phyloP scores from a whole-genome alignment of 2,329 filamentous ascomycete species.

The Epichloe sylvatica region DNA sequence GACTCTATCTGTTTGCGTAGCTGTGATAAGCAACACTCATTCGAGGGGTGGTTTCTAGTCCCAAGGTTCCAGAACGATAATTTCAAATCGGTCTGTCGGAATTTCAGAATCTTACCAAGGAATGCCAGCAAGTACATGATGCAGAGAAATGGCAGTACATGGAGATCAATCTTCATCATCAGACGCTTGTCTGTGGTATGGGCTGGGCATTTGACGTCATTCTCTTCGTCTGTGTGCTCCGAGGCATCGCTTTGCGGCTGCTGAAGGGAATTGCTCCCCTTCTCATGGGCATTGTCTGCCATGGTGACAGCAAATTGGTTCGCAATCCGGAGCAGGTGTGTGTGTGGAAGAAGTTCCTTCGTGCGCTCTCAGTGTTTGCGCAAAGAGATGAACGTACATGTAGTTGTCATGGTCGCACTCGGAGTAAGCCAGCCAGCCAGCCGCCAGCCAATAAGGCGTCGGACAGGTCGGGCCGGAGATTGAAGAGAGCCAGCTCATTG shows the following conservation, averaged over 20 bases:
- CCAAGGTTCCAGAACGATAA: too few relatives aligned
- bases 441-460: too few relatives aligned
- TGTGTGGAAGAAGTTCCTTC: background rate
- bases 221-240: background rate
- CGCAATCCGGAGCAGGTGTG: background rate
- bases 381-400: background rate
- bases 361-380: background rate
- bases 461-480: too few relatives aligned
- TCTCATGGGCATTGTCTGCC: constrained; percentile 8
- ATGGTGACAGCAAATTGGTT: constrained; percentile 5
- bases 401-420: background rate
- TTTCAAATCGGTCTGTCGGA: too few relatives aligned
- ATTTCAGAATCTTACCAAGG: constrained; percentile 27
- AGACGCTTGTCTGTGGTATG: constrained; percentile 50
- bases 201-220: constrained; percentile 26
- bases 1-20: constrained; percentile 38
- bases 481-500: too few relatives aligned
- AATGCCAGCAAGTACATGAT: constrained; percentile 60
- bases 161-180: constrained; percentile 55
- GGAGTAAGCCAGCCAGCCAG: too few relatives aligned
- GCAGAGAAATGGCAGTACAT: constrained; percentile 58
- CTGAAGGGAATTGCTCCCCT: constrained; percentile 9
- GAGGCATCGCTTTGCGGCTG: constrained; percentile 4
- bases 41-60: too few relatives aligned
- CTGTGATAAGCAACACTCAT: too few relatives aligned